phyloP scores from a whole-genome alignment of 495 filamentous ascomycete genomes.

The Xylaria palmicola region DNA sequence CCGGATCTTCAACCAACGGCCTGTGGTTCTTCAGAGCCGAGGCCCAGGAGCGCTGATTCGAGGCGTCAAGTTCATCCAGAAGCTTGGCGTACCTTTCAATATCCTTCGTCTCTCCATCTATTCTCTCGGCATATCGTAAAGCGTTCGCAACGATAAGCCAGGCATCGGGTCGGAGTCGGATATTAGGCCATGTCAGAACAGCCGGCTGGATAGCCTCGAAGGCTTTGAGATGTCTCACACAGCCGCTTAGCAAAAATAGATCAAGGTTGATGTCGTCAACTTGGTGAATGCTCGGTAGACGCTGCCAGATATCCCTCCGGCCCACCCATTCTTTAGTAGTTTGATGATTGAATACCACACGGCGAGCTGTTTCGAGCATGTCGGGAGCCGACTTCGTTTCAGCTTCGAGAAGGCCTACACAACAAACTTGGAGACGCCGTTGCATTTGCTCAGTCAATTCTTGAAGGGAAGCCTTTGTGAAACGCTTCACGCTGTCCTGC shows the following conservation, averaged over 20 bases:
- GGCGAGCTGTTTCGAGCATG: constrained; percentile 24
- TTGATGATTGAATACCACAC: constrained; percentile 34
- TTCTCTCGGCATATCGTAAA: constrained; percentile 28
- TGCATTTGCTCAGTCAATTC: constrained; percentile 28
- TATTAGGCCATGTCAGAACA: constrained; percentile 29
- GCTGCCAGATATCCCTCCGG: constrained; percentile 29
- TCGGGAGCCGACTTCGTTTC: constrained; percentile 23
- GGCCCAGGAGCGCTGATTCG: constrained; percentile 28
- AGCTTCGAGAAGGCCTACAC: constrained; percentile 26
- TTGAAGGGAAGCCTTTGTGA: constrained; percentile 18
- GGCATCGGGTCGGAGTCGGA: constrained; percentile 30
- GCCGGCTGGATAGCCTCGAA: constrained; percentile 23
- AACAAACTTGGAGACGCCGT: constrained; percentile 22
- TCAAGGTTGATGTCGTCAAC: constrained; percentile 25
- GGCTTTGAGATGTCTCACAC: constrained; percentile 27
- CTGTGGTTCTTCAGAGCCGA: constrained; percentile 28
- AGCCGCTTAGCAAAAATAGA: constrained; percentile 29
- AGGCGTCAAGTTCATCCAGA: constrained; percentile 28
- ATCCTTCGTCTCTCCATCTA: constrained; percentile 23
- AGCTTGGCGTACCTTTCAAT: constrained; percentile 23
- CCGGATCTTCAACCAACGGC: constrained; percentile 32
- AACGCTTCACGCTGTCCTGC: constrained; percentile 19
- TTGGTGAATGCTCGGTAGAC: constrained; percentile 22
- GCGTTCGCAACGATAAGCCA: constrained; percentile 32
- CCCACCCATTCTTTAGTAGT: constrained; percentile 32